These are phyloP conservation scores for Scutellaria galericulata DNA, from an alignment of 257 asterid genomes.

Conservation along the genomic window DNA sequence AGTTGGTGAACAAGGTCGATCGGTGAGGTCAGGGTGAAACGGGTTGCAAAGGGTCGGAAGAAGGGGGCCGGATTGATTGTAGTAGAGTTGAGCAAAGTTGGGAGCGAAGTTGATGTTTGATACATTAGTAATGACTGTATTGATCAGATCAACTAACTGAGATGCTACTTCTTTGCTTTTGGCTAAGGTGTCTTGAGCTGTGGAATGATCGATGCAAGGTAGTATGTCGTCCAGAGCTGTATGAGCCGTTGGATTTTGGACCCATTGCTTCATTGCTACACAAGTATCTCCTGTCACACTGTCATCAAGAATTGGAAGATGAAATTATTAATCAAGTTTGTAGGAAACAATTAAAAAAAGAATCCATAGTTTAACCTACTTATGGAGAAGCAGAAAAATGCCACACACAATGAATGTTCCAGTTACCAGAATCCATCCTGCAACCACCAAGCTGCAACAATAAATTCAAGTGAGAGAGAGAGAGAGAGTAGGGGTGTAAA, in stretches of 20 bases:
- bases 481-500: background rate
- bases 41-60: slow-evolving; percentile 89
- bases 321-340: background rate
- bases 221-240: slow-evolving; percentile 84
- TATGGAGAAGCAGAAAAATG: slow-evolving; percentile 83
- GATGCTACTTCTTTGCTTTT: slow-evolving; percentile 74
- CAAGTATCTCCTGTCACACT: slow-evolving; percentile 87
- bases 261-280: slow-evolving; percentile 89
- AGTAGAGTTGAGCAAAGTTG: slow-evolving; percentile 64
- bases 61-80: slow-evolving; percentile 91
- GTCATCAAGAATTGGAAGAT: background rate
- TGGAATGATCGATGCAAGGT: slow-evolving; percentile 78
- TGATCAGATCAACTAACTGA: slow-evolving; percentile 65
- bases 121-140: slow-evolving; percentile 74
- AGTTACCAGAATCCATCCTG: slow-evolving; percentile 90
- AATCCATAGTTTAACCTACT: slow-evolving; percentile 42
- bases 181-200: slow-evolving; percentile 72
- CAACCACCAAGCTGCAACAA: slow-evolving; percentile 72
- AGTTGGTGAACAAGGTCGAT: slow-evolving; percentile 60
- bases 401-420: slow-evolving; percentile 85
- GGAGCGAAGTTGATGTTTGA: slow-evolving; percentile 88
- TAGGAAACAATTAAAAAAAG: background rate
- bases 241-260: slow-evolving; percentile 75
- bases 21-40: slow-evolving; percentile 59
- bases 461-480: slow-evolving; percentile 21